Evolutionary conservation across 345 rosid species (phyloP), one percentile per base, ranked within the genome.

Genomic region (Murraya koenigii): DNA sequence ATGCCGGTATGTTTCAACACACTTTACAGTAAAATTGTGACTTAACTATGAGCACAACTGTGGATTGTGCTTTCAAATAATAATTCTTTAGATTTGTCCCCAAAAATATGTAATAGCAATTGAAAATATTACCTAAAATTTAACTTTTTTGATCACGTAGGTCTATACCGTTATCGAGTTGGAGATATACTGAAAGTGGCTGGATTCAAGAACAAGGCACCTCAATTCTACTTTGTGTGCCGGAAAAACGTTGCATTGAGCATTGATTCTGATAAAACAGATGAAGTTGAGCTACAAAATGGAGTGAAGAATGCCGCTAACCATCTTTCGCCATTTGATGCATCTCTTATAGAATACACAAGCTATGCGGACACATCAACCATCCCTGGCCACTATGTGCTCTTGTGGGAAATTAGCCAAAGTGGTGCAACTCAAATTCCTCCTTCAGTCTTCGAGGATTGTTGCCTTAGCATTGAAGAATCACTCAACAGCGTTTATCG

Each of bases 201-300:
- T 2, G 91, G 89, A 76, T 88, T 88, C 84, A 86, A 86, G 82
- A 88, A 88, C 83, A 88, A 83, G 36, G 86, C 87, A 13, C 91
- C 89, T 5, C 91, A 85, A 41, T 88, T 88, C 83, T 78, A 82
- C 67, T 88, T 88, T 49, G 78, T 88, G 35, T 88, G 91, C 78
- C 77, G 91, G 72, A 86, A 84, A 78, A 88, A 86, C 54, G 91
- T 88, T 64, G 88, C 75, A 22, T 65, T 88, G 38, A 84, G 89
- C 83, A 83, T 88, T 76, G 91, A 88, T 68, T 71, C 89, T 3
- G 91, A 88, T 28, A 88, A 88, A 79, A 88, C 89, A 23, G 88
- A 86, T 60, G 91, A 88, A 69, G 88, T 85, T 35, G 91, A 88
- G 64, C 84, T 88, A 11, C 91, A 88, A 66, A 85, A 75, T 54